Evolutionary conservation across 805 yeast species (phyloP).

Genomic region (Yarrowia hollandica): DNA sequence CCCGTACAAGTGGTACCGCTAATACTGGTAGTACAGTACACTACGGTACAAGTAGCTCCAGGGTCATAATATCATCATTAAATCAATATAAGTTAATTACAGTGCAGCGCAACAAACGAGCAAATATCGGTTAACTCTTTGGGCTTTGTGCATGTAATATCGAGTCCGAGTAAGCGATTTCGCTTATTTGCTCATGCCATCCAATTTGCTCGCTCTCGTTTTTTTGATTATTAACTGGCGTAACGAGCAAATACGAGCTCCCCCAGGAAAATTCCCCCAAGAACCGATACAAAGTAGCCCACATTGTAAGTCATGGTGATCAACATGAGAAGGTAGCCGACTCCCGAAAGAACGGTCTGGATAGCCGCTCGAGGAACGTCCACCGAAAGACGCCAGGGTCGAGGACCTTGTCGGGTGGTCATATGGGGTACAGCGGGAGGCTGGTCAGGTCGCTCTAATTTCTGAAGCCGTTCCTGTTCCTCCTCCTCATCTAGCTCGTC

Average conservation of each 20-base stretch:
- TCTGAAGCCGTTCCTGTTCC: slow-evolving; percentile 24
- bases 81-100: too few relatives aligned
- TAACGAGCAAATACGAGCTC: slow-evolving; percentile 38
- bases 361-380: slow-evolving; percentile 28
- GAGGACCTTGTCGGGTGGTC: slow-evolving; percentile 11
- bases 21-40: too few relatives aligned
- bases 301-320: slow-evolving; percentile 39
- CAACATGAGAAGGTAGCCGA: slow-evolving; percentile 37
- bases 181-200: background rate
- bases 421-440: background rate
- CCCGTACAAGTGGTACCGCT: too few relatives aligned
- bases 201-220: background rate
- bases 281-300: slow-evolving; percentile 38
- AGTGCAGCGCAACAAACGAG: background rate
- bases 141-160: background rate
- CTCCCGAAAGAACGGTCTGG: slow-evolving; percentile 34
- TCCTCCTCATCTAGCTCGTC: slow-evolving; percentile 30
- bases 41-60: too few relatives aligned
- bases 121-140: too few relatives aligned
- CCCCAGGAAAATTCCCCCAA: slow-evolving; percentile 38
- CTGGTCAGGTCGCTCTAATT: slow-evolving; percentile 2
- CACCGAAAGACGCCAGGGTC: slow-evolving; percentile 28
- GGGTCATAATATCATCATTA: too few relatives aligned
- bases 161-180: background rate
- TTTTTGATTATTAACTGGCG: slow-evolving; percentile 30